Evolutionary conservation across 1,284 basidiomycete species (phyloP).

Genomic region (Erythrobasidium hasegawianum): DNA sequence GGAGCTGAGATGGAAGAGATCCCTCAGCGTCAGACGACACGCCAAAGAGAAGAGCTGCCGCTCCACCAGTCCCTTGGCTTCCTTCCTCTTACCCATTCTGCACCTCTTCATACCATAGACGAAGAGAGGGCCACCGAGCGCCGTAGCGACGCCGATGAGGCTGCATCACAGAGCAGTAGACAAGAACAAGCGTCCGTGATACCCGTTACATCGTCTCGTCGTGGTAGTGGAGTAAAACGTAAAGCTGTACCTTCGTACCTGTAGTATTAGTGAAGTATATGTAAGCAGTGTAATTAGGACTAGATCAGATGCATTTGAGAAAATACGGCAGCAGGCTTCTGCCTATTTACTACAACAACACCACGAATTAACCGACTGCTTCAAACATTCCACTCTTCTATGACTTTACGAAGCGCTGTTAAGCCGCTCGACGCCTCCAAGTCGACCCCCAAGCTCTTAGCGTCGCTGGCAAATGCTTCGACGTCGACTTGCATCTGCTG

Average conservation of each 20-base stretch:
- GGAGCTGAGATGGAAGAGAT: no score
- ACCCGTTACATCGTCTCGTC: neutral
- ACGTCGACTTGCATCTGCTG: slow-evolving; percentile 83
- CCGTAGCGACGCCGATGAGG: no score
- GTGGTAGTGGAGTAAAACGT: neutral
- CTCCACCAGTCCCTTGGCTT: no score
- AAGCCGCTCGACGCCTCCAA: slow-evolving; percentile 59
- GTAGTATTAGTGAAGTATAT: neutral
- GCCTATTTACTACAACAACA: neutral
- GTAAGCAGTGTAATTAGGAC: neutral
- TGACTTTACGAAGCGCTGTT: slow-evolving; percentile 51
- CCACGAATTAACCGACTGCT: neutral
- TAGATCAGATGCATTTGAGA: neutral
- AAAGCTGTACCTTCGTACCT: neutral
- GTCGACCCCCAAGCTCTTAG: slow-evolving; percentile 64
- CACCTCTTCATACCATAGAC: no score
- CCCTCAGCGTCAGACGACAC: no score
- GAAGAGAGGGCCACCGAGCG: no score
- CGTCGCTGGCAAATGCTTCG: slow-evolving; percentile 73
- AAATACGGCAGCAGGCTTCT: no score
- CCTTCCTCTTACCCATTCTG: no score
- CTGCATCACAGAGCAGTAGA: no score
- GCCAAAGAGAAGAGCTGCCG: no score
- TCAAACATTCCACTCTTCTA: slow-evolving; percentile 24
- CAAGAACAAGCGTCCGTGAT: no score